Conservation (phyloP, 345 rosid genomes). For the Populus alba region DNA sequence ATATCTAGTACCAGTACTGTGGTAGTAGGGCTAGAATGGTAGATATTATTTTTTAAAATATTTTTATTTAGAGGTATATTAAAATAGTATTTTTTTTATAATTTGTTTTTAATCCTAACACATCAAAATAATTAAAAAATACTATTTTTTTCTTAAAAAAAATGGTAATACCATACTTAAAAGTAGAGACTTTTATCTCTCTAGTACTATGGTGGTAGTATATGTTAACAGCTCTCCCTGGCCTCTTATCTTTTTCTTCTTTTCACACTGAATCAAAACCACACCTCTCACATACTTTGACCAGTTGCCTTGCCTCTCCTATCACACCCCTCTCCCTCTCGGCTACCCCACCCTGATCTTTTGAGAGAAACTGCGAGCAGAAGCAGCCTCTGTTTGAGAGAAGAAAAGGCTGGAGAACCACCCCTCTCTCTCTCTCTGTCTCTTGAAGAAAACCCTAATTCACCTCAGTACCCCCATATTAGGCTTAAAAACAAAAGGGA, state of each 20-base stretch:
- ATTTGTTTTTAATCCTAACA: no score
- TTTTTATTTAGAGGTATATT: no score
- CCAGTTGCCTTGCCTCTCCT: constrained; percentile 8
- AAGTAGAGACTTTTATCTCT: no score
- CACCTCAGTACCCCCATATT: background rate
- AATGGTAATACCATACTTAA: no score
- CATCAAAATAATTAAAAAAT: no score
- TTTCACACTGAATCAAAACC: constrained; percentile 39
- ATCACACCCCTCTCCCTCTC: constrained; percentile 5
- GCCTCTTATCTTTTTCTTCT: background rate
- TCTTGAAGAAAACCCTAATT: constrained; percentile 28
- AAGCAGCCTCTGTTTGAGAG: constrained; percentile 16
- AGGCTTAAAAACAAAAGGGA: constrained; percentile 11
- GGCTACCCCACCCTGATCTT: constrained; percentile 27
- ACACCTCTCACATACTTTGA: constrained; percentile 27
- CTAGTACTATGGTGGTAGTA: background rate
- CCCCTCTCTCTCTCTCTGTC: background rate
- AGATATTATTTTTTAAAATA: no score
- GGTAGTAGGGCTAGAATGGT: no score
- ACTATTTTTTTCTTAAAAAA: no score
- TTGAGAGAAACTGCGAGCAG: constrained; percentile 29
- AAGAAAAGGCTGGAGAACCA: constrained; percentile 3
- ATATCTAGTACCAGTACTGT: no score
- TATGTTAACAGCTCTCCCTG: background rate
- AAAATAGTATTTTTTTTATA: no score